phyloP scores from a whole-genome alignment of 208 protist species.

The Balamuthia mandrillaris region DNA sequence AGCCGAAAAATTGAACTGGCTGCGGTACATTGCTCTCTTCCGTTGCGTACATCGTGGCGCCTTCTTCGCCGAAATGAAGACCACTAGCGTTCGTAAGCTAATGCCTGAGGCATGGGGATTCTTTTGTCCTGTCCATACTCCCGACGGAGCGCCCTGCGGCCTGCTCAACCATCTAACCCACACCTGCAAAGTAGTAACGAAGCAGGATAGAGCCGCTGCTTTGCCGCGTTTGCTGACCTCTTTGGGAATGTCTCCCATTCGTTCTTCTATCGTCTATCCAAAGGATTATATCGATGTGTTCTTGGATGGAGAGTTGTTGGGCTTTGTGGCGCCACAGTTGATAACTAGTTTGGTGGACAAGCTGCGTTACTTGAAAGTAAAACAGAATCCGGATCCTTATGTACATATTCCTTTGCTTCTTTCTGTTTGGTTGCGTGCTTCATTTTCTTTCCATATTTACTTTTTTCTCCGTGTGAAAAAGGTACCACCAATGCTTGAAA shows the following conservation, averaged over 20 bases:
- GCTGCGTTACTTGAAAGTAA: conserved; percentile 48
- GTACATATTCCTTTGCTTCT: no score
- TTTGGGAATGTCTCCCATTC: background rate
- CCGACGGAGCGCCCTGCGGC: conserved; percentile 99
- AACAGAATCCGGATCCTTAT: no score
- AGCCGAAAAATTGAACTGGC: conserved; percentile 98
- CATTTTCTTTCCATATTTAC: no score
- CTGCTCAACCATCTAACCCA: conserved; percentile 96
- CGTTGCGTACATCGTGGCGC: conserved; percentile 95
- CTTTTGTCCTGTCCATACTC: conserved; percentile 99
- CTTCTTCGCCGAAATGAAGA: conserved; percentile 97
- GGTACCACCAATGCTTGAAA: conserved; percentile 46
- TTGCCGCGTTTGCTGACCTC: background rate
- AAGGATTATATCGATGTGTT: conserved; percentile 70
- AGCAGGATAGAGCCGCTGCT: background rate
- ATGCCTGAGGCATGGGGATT: conserved; percentile 98
- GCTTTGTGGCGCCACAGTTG: conserved; percentile 29
- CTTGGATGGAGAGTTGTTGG: conserved; percentile 77
- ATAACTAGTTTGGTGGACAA: conserved; percentile 29
- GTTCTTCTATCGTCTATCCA: background rate
- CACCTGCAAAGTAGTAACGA: conserved; percentile 13
- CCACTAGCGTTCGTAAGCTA: conserved; percentile 95
- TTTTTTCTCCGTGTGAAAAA: conserved; percentile 12
- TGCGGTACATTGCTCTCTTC: conserved; percentile 98
- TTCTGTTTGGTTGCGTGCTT: no score